Conservation (phyloP, 139 green algal genomes). For the Picochlorum sp. region DNA sequence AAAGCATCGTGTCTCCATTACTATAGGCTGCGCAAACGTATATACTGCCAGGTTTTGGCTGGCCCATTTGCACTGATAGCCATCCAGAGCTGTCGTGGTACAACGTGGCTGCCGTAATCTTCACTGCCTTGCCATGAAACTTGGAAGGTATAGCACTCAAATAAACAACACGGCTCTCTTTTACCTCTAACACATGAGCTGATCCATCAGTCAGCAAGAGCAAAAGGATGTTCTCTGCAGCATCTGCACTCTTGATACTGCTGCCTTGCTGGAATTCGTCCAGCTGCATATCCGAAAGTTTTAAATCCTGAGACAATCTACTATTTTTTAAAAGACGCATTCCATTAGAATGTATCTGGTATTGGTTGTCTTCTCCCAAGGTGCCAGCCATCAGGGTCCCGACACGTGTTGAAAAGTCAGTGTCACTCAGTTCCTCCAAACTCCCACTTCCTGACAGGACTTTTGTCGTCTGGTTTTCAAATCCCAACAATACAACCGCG, state of each 20-base stretch:
- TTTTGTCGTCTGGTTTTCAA: slow-evolving; percentile 40
- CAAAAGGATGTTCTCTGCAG: too few relatives aligned
- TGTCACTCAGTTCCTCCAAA: slow-evolving; percentile 56
- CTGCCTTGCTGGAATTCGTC: too few relatives aligned
- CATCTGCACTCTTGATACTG: too few relatives aligned
- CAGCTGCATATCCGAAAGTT: slow-evolving; percentile 32
- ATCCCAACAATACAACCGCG: slow-evolving; percentile 65
- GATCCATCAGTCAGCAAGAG: too few relatives aligned
- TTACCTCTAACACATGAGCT: too few relatives aligned
- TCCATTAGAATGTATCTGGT: slow-evolving; percentile 48
- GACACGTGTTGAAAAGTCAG: slow-evolving; percentile 34
- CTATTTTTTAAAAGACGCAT: slow-evolving; percentile 45
- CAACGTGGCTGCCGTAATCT: too few relatives aligned
- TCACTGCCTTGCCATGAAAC: too few relatives aligned
- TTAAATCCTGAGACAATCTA: slow-evolving; percentile 34
- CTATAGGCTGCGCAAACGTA: background rate
- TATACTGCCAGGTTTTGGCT: too few relatives aligned
- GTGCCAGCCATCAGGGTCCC: slow-evolving; percentile 66
- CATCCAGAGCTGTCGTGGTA: too few relatives aligned
- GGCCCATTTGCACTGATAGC: too few relatives aligned
- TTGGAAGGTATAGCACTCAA: too few relatives aligned
- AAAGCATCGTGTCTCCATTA: background rate
- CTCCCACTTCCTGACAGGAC: slow-evolving; percentile 63
- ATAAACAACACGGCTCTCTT: too few relatives aligned
- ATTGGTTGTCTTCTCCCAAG: slow-evolving; percentile 43